These are phyloP conservation scores for Bryopsis sp. DNA, from an alignment of 139 green algal species.

Conservation along the genomic window DNA sequence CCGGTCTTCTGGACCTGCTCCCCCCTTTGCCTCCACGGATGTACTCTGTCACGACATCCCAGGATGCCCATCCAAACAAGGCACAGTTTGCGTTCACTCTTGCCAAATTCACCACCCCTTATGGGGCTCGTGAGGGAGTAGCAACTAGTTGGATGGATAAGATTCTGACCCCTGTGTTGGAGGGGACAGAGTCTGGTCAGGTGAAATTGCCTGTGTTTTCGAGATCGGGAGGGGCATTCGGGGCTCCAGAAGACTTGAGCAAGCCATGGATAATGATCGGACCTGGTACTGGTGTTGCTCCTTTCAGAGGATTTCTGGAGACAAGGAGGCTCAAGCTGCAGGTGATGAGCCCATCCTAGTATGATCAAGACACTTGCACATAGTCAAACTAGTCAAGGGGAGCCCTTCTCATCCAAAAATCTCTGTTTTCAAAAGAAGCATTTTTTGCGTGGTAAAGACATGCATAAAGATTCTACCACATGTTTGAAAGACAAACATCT, in stretches of 20 bases:
- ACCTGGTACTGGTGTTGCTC: slow-evolving; percentile 77
- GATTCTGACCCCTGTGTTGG: slow-evolving; percentile 22
- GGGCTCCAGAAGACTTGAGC: slow-evolving; percentile 38
- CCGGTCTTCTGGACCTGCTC: slow-evolving; percentile 69
- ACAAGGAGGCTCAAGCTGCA: slow-evolving; percentile 22
- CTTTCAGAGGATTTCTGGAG: slow-evolving; percentile 82
- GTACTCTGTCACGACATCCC: slow-evolving; percentile 72
- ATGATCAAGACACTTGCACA: too few species aligned
- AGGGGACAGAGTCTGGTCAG: neutral
- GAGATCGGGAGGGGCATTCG: slow-evolving; percentile 43
- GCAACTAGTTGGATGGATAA: slow-evolving; percentile 73
- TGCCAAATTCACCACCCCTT: slow-evolving; percentile 51
- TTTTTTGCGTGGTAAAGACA: too few species aligned
- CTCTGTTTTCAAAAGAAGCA: too few species aligned
- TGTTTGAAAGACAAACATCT: too few species aligned
- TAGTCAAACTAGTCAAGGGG: too few species aligned
- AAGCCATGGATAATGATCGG: slow-evolving; percentile 79
- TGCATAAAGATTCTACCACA: too few species aligned
- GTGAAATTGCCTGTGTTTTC: neutral
- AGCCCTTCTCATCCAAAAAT: too few species aligned
- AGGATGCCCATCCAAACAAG: slow-evolving; percentile 1
- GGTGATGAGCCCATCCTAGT: neutral
- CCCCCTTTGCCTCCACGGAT: slow-evolving; percentile 65
- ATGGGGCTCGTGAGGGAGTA: slow-evolving; percentile 48
- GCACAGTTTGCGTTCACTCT: slow-evolving; percentile 62